Percentiles rank a stretch among this genome's conserved stretches.
Conservation (phyloP, 2,329 filamentous ascomycete species). For the Hypoxylon sp. region DNA sequence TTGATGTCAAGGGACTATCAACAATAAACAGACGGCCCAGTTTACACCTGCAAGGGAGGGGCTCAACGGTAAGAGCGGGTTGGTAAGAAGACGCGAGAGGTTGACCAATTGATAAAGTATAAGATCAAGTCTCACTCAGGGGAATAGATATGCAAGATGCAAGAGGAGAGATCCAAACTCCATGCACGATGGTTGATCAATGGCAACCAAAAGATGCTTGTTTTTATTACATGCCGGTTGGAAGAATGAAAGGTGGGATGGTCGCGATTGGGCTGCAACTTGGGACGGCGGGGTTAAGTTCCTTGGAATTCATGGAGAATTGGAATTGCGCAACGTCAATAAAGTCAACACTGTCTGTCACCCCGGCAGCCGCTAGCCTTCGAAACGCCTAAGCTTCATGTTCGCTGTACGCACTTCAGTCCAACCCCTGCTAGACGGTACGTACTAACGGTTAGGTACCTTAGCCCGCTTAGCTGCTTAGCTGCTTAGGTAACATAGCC, state of each 20-base stretch:
- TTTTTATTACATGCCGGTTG: conserved; percentile 37
- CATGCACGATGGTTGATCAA: conserved; percentile 44
- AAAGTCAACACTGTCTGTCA: conserved; percentile 52
- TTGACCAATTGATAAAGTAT: conserved; percentile 26
- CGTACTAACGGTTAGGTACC: conserved; percentile 13
- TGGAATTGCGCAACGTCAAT: conserved; percentile 19
- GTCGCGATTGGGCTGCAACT: conserved; percentile 48
- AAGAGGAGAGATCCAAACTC: conserved; percentile 34
- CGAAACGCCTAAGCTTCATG: conserved; percentile 19
- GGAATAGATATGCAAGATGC: conserved; percentile 36
- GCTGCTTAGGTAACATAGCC: conserved; percentile 4
- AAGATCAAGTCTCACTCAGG: conserved; percentile 22
- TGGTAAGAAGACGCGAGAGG: conserved; percentile 4
- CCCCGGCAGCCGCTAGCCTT: conserved; percentile 52
- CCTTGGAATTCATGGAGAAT: conserved; percentile 33
- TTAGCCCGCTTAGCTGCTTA: not conserved
- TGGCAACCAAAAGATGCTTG: conserved; percentile 47
- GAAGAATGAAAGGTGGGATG: conserved; percentile 36
- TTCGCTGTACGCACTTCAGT: conserved; percentile 12
- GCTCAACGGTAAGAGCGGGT: conserved; percentile 5
- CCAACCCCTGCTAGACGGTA: conserved; percentile 8
- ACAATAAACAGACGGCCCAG: conserved; percentile 14
- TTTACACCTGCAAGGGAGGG: conserved; percentile 6
- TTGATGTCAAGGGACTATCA: conserved; percentile 9
- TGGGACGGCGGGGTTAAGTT: conserved; percentile 49